Evolutionary conservation across 192 early-diverging fungal genomes (phyloP).

Genomic region (Coemansia sp.): DNA sequence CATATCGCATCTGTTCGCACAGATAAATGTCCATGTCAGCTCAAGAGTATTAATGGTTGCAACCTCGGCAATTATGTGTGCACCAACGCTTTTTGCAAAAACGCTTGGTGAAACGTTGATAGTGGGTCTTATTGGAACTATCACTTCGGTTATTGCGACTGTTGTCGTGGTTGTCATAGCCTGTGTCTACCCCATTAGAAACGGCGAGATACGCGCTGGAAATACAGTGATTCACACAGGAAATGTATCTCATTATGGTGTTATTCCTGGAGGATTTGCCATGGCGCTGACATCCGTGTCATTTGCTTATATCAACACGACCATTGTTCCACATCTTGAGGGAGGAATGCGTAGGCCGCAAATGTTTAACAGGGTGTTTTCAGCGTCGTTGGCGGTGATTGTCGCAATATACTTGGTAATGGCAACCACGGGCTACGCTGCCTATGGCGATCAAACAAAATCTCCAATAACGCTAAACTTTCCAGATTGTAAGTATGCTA

Average conservation of each 20-base stretch:
- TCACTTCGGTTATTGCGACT: conserved; percentile 64
- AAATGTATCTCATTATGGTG: conserved; percentile 18
- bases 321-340: conserved; percentile 76
- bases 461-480: conserved; percentile 70
- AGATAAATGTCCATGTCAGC: conserved; percentile 32
- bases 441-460: conserved; percentile 62
- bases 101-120: conserved; percentile 73
- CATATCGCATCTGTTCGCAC: conserved; percentile 33
- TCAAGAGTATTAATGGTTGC: conserved; percentile 47
- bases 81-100: conserved; percentile 67
- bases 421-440: conserved; percentile 67
- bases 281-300: conserved; percentile 65
- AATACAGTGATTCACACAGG: conserved; percentile 18
- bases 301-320: conserved; percentile 72
- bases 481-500: conserved; percentile 55
- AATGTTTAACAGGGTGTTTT: conserved; percentile 61
- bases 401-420: conserved; percentile 67
- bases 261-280: conserved; percentile 55
- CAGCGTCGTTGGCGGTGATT: conserved; percentile 57
- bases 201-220: conserved; percentile 30
- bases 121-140: conserved; percentile 64
- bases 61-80: conserved; percentile 55
- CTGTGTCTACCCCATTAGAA: conserved; percentile 35
- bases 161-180: conserved; percentile 60
- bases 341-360: conserved; percentile 68